phyloP scores from a whole-genome alignment of 2,329 filamentous ascomycete genomes.

The Cladosporium colombiae region DNA sequence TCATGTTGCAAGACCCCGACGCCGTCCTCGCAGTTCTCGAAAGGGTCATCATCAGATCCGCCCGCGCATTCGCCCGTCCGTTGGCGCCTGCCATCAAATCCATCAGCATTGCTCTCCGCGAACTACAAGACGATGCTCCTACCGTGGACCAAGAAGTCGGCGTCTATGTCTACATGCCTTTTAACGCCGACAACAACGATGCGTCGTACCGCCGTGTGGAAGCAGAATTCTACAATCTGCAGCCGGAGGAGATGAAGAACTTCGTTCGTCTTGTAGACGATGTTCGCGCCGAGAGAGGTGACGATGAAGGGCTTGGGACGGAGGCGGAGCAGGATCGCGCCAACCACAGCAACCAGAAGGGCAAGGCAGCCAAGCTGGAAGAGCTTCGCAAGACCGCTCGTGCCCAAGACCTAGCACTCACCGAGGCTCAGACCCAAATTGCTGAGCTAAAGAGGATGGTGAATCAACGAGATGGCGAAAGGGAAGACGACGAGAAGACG shows the following conservation, averaged over 20 bases:
- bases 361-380: not conserved
- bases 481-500: not conserved
- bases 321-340: not conserved
- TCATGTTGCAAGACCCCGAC: not conserved
- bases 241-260: not conserved
- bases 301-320: not conserved
- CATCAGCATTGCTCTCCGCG: not conserved
- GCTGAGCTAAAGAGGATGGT: not conserved
- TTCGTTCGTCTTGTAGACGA: not conserved
- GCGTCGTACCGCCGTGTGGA: not conserved
- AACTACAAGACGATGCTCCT: not conserved
- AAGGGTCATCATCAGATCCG: not conserved
- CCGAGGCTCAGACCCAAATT: not conserved
- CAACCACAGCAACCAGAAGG: no score
- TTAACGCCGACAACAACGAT: not conserved
- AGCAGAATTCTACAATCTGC: not conserved
- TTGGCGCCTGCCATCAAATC: not conserved
- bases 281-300: not conserved
- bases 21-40: not conserved
- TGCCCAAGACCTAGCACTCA: no score
- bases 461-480: not conserved
- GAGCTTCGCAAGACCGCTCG: not conserved
- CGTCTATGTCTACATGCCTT: not conserved
- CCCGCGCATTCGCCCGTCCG: accelerated
- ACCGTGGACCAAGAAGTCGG: not conserved